Evolutionary conservation across 345 rosid genomes (phyloP).

Genomic region (Gynandropsis gynandra): DNA sequence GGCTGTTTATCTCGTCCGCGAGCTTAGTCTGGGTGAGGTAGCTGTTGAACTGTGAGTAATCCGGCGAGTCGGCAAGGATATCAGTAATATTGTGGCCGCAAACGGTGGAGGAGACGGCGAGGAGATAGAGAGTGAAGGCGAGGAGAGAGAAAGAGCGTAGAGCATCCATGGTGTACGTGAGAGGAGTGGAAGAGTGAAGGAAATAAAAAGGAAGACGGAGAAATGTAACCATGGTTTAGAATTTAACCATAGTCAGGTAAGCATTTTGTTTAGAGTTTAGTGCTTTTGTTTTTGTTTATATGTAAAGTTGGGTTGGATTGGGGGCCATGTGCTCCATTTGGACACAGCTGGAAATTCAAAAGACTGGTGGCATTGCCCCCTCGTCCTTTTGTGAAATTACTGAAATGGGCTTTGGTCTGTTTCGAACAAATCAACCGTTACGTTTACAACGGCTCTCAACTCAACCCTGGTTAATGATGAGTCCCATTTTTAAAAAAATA

Average conservation of each 20-base stretch:
- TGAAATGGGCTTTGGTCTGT: constrained; percentile 15
- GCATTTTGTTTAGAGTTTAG: constrained; percentile 26
- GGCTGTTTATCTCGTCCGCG: constrained; percentile 87
- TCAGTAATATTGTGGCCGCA: constrained; percentile 67
- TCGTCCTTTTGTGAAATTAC: constrained; percentile 23
- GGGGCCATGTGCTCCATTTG: constrained; percentile 40
- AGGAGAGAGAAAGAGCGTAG: constrained; percentile 24
- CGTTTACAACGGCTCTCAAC: no score
- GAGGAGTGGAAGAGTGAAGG: constrained; percentile 5
- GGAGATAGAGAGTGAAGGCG: constrained; percentile 30
- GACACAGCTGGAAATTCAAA: constrained; percentile 43
- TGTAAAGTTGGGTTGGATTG: constrained; percentile 22
- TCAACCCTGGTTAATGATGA: no score
- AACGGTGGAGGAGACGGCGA: constrained; percentile 24
- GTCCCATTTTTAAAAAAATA: no score
- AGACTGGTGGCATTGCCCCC: constrained; percentile 13
- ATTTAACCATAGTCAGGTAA: constrained; percentile 20
- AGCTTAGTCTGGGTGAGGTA: constrained; percentile 68
- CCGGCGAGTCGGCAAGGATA: constrained; percentile 55
- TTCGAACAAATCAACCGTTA: not conserved
- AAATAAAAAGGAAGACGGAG: not conserved
- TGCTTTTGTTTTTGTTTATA: constrained; percentile 20
- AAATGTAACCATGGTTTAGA: not conserved
- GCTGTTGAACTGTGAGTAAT: constrained; percentile 65
- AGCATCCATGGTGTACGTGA: constrained; percentile 34